Evolutionary conservation across 108 stramenopile genomes (phyloP).

Genomic region (Cyclotella choctawhatcheeana): DNA sequence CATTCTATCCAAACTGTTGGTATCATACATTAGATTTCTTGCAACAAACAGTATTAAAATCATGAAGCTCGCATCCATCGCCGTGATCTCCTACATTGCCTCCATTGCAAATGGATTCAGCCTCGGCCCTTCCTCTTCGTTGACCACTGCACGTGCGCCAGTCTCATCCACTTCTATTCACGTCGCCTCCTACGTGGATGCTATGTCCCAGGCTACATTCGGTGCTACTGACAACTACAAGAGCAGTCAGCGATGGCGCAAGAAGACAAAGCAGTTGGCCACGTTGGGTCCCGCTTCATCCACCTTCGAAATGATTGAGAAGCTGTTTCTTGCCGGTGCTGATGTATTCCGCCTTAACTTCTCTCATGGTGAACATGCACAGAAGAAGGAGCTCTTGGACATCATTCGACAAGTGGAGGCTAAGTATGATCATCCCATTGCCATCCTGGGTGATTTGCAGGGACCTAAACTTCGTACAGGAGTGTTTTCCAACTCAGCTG

Average conservation of each 20-base stretch:
- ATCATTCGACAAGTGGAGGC: conserved; percentile 85
- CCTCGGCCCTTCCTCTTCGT: conserved; percentile 3
- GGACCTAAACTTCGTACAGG: conserved; percentile 96
- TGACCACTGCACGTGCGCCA: background rate
- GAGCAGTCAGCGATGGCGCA: conserved; percentile 74
- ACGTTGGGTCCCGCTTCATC: conserved; percentile 93
- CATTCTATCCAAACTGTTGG: background rate
- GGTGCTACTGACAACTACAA: conserved; percentile 33
- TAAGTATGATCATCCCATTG: conserved; percentile 95
- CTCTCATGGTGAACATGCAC: conserved; percentile 92
- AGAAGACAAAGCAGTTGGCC: conserved; percentile 91
- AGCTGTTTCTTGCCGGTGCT: conserved; percentile 92
- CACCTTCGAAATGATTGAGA: conserved; percentile 91
- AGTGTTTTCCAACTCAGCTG: conserved; percentile 76
- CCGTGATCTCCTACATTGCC: conserved; percentile 6
- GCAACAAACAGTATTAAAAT: background rate
- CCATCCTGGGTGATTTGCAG: conserved; percentile 93
- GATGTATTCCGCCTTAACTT: conserved; percentile 97
- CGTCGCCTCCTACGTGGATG: conserved; percentile 5
- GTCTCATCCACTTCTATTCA: conserved; percentile 1
- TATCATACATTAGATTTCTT: background rate
- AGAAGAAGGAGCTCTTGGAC: conserved; percentile 91
- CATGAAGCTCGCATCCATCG: conserved; percentile 25
- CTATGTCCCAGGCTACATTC: background rate
- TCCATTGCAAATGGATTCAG: conserved; percentile 22